phyloP scores from a whole-genome alignment of 306 rosid species.

The Glycyrrhiza uralensis region DNA sequence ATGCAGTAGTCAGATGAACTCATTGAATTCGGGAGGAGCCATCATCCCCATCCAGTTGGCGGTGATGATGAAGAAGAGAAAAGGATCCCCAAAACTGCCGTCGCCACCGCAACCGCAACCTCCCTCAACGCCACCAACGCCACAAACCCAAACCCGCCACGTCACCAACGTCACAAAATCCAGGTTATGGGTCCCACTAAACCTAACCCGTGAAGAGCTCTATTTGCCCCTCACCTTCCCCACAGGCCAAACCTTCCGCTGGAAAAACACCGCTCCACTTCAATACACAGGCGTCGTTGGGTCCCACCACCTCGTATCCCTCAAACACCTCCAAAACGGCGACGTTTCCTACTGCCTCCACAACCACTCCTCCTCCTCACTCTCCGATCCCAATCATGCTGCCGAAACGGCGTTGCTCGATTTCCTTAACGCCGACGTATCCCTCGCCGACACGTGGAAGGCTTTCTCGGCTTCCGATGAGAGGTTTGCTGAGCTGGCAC shows the following conservation, averaged over 20 bases:
- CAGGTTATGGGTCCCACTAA: slow-evolving; percentile 64
- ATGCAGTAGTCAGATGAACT: too few relatives aligned
- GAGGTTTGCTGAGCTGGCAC: slow-evolving; percentile 62
- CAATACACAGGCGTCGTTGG: slow-evolving; percentile 79
- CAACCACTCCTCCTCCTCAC: slow-evolving; percentile 33
- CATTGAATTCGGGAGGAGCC: neutral
- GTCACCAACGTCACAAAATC: slow-evolving; percentile 38
- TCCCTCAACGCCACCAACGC: slow-evolving; percentile 48
- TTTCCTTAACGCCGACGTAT: slow-evolving; percentile 66
- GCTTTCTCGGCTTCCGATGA: slow-evolving; percentile 60
- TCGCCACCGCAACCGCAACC: slow-evolving; percentile 15
- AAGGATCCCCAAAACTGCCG: slow-evolving; percentile 28
- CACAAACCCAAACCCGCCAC: slow-evolving; percentile 38
- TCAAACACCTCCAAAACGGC: slow-evolving; percentile 63
- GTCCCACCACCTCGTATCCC: slow-evolving; percentile 73
- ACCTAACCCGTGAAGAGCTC: slow-evolving; percentile 60
- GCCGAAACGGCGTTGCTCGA: slow-evolving; percentile 52
- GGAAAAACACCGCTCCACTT: slow-evolving; percentile 67
- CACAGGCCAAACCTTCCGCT: slow-evolving; percentile 95
- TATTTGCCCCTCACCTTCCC: slow-evolving; percentile 87
- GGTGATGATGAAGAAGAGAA: slow-evolving; percentile 41
- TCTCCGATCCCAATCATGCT: neutral
- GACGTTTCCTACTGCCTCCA: slow-evolving; percentile 70
- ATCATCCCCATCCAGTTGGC: neutral
- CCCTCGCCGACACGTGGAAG: slow-evolving; percentile 63